Base-by-base conservation (phyloP, 208 protist species). In the Wallacemonas sp. region DNA sequence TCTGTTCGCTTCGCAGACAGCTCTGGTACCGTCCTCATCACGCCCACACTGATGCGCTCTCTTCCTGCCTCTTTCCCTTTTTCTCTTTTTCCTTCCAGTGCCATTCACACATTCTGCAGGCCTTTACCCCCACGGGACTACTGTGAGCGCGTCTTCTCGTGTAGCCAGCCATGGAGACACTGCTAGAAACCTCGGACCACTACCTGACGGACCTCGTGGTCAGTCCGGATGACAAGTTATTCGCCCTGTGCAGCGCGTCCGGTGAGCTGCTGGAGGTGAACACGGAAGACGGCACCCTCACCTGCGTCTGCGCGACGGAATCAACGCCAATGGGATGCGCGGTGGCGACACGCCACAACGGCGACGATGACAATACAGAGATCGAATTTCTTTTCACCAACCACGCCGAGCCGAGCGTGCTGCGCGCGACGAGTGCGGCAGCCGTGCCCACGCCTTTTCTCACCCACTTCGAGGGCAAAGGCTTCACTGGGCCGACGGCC, bases 401-500 rank as follows among this genome's bases (percentile, higher is more conserved):
- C 59, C 60, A 60, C 52, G 42, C 64, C 1, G 71, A 83, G 60
- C 68, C 61, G 55, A 54, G 58, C 30, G 73, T 82, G 45, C 52
- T 79, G 45, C 26, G 22, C 12, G 15, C 26, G 37, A 10, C 45
- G 29, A 21, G 59, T 48, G 29, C 55, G 21, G n/a, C 46, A 36
- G 33, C 33, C 24, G 8, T 26, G 27, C 44, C 29, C 44, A 6
- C 34, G 34, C 39, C 60, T 24, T 81, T 69, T 52, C 26, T 81
- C 36, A 66, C 57, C 53, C 55, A 34, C 44, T 76, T 82, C 46
- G 72, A 87, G 41, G 81, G 76, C n/a, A n/a, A 53, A 8, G 24
- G 50, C 5, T 81, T 93, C 30, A 24, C 77, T 41, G 81, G 74
- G 1, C 87, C 87, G 0, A 78, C 79, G 5, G 71, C 73, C 4